Evolutionary conservation across 495 filamentous ascomycete genomes (phyloP).

Genomic region (Podospora anserina): DNA sequence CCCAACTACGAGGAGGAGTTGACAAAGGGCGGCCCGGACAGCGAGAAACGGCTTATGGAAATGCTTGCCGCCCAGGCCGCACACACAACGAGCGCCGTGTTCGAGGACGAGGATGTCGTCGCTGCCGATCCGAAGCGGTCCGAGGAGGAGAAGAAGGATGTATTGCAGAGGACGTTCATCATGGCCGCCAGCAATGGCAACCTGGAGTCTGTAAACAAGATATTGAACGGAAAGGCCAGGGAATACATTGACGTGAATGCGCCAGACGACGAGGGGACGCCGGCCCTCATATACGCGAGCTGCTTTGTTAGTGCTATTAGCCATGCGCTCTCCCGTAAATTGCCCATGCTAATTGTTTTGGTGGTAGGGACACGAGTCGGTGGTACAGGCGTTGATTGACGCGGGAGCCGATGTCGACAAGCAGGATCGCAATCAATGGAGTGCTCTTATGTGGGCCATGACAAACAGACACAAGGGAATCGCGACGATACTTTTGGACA

Average conservation of each 20-base stretch:
- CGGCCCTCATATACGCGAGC: conserved; percentile 94
- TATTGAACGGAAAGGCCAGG: conserved; percentile 72
- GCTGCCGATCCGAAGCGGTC: conserved; percentile 69
- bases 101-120: conserved; percentile 76
- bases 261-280: conserved; percentile 90
- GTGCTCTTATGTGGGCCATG: conserved; percentile 99
- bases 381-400: conserved; percentile 77
- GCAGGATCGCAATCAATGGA: conserved; percentile 96
- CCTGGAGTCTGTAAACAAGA: conserved; percentile 69
- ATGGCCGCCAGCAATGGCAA: conserved; percentile 98
- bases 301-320: conserved; percentile 72
- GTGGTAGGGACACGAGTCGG: conserved; percentile 67
- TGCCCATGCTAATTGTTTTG: conserved; percentile 19
- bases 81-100: conserved; percentile 66
- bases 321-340: conserved; percentile 10
- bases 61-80: conserved; percentile 95
- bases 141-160: conserved; percentile 70
- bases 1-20: conserved; percentile 62
- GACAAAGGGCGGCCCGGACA: conserved; percentile 64
- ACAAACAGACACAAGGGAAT: conserved; percentile 96
- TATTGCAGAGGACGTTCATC: conserved; percentile 81
- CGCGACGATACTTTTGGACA: conserved; percentile 83
- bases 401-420: conserved; percentile 88
- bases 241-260: conserved; percentile 82
- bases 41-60: conserved; percentile 82